These are phyloP conservation scores for Claviceps fusiformis DNA, from an alignment of 2,329 filamentous ascomycete genomes.

Conservation along the genomic window DNA sequence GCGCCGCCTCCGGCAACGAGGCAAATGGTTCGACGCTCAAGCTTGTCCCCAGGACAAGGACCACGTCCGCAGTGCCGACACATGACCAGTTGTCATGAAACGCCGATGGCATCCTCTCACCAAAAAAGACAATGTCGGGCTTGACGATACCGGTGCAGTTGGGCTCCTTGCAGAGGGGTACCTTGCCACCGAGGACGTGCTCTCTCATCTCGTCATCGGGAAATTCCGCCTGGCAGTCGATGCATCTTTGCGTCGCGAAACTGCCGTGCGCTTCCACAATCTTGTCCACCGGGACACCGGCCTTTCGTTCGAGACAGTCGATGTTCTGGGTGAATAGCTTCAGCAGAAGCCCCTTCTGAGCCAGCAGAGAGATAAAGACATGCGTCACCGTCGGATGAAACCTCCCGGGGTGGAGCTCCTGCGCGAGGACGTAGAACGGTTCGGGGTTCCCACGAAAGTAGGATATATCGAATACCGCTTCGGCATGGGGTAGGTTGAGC, in stretches of 20 bases:
- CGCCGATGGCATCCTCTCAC: constrained; percentile 44
- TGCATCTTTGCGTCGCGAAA: constrained; percentile 82
- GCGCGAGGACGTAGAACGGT: constrained; percentile 85
- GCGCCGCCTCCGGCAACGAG: constrained; percentile 53
- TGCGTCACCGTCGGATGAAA: constrained; percentile 84
- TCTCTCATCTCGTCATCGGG: constrained; percentile 61
- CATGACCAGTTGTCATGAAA: constrained; percentile 27
- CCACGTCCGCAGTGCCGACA: constrained; percentile 54
- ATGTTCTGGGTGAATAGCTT: constrained; percentile 98
- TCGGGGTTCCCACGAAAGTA: constrained; percentile 77
- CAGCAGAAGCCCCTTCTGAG: constrained; percentile 62
- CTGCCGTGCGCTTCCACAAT: constrained; percentile 93
- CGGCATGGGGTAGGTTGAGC: constrained; percentile 73
- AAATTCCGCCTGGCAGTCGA: constrained; percentile 67
- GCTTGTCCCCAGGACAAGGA: constrained; percentile 81
- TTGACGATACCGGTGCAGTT: constrained; percentile 71
- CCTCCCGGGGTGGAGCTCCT: constrained; percentile 82
- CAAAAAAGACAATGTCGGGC: constrained; percentile 92
- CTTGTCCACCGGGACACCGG: constrained; percentile 66
- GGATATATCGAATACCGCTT: constrained; percentile 85
- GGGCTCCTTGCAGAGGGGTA: constrained; percentile 51
- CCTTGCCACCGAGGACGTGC: constrained; percentile 50
- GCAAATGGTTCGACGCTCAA: constrained; percentile 83
- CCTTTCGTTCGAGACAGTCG: constrained; percentile 80
- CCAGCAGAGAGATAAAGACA: constrained; percentile 71